These are phyloP conservation scores for Candida ficus DNA, from an alignment of 805 yeast genomes.

Conservation along the genomic window DNA sequence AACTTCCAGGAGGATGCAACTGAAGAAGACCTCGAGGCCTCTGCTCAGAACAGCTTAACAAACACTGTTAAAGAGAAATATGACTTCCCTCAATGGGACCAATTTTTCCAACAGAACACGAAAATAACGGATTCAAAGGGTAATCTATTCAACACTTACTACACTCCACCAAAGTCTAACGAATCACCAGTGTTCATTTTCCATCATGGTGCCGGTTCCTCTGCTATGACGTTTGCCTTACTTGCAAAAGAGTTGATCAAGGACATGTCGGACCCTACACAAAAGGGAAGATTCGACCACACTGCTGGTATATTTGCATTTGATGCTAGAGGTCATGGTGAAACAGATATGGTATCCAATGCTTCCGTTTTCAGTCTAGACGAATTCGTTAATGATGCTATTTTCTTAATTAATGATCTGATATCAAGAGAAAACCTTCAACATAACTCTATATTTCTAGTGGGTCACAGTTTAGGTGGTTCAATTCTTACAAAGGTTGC, in stretches of 20 bases:
- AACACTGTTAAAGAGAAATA: neutral
- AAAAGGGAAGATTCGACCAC: constrained; percentile 23
- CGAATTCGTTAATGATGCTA: constrained; percentile 55
- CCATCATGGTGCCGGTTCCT: constrained; percentile 96
- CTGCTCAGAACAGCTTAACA: too few relatives aligned
- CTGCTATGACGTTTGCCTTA: constrained; percentile 69
- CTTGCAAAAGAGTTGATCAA: constrained; percentile 34
- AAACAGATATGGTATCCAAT: constrained; percentile 30
- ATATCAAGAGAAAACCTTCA: constrained; percentile 15
- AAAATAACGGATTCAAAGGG: constrained; percentile 17
- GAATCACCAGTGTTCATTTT: constrained; percentile 58
- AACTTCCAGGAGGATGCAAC: constrained; percentile 2
- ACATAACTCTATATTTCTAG: constrained; percentile 40
- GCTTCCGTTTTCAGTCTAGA: constrained; percentile 39
- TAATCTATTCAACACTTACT: constrained; percentile 49
- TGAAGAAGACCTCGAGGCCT: neutral
- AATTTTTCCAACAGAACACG: constrained; percentile 30
- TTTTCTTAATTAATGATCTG: constrained; percentile 40
- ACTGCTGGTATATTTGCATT: constrained; percentile 62
- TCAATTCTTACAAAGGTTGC: constrained; percentile 62
- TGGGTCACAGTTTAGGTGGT: constrained; percentile 95
- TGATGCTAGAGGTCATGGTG: constrained; percentile 88
- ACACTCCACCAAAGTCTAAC: constrained; percentile 40
- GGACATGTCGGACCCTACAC: constrained; percentile 18
- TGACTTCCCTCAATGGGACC: constrained; percentile 24